phyloP scores from a whole-genome alignment of 306 rosid genomes.

The Spatholobus suberectus region DNA sequence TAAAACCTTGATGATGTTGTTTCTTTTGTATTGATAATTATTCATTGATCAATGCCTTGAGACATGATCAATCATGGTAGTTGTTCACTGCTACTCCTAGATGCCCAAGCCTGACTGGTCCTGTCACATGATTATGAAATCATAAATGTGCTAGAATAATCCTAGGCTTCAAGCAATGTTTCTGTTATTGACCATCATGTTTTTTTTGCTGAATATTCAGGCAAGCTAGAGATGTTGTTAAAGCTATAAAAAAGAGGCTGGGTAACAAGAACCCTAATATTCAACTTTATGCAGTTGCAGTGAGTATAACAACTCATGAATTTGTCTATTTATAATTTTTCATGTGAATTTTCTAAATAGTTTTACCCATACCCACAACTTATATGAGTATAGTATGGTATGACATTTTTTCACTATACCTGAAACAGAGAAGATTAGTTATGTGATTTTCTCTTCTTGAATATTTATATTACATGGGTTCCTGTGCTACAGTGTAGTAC shows the following conservation, averaged over 20 bases:
- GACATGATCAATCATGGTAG: conserved; percentile 7
- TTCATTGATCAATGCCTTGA: neutral
- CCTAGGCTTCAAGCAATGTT: neutral
- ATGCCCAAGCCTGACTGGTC: neutral
- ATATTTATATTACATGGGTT: conserved; percentile 17
- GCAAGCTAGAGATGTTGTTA: conserved; percentile 78
- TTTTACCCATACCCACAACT: conserved; percentile 3
- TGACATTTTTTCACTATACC: conserved; percentile 2
- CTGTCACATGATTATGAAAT: conserved; percentile 4
- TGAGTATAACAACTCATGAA: conserved; percentile 48
- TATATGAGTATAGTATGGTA: conserved; percentile 7
- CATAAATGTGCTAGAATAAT: conserved; percentile 22
- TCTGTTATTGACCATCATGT: conserved; percentile 9
- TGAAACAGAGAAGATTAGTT: conserved; percentile 32
- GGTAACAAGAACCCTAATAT: conserved; percentile 71
- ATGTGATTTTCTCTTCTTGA: conserved; percentile 20
- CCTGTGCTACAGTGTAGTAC: conserved; percentile 24
- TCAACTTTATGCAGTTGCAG: conserved; percentile 84
- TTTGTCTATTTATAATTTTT: neutral
- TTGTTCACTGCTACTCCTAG: neutral
- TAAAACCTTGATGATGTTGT: neutral
- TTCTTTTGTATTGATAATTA: conserved; percentile 28
- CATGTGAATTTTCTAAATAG: neutral
- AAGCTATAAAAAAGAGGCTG: conserved; percentile 81
- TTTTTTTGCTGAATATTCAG: conserved; percentile 50